Base-by-base conservation (phyloP, 2,329 filamentous ascomycete species). In the Neonectria ditissima region DNA sequence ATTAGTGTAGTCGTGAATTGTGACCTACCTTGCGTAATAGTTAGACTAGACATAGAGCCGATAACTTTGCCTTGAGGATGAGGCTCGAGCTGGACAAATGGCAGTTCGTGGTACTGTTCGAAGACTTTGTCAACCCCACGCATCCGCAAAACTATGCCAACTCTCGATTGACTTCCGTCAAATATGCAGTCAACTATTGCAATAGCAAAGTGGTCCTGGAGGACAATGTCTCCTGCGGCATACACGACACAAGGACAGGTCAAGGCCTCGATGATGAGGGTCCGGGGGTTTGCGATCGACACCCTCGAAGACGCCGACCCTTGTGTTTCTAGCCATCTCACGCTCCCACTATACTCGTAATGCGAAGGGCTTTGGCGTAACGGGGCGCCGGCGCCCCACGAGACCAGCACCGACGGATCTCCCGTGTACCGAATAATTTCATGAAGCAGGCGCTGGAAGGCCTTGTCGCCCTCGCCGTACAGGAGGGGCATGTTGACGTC, bases 401-500 rank as follows among this genome's bases (percentile, higher is more conserved):
- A 63, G n/a, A 56, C 56, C 16, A 63, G 39, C 43, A 63, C 20
- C 14, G 61, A 63, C 30, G 61, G 61, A 24, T 63, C 61, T 20
- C 56, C 61, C 2, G 61, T 63, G 13, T 52, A 44, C 24, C 56
- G 50, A 30, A 70, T 52, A 6, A 74, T 73, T 44, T 74, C 67
- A n/a, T 73, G 70, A 11, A 73, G 69, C 0, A 74, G 63, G 2
- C 73, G 55, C 18, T 67, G 55, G 9, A 74, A 74, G 0, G 72
- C 72, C 18, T 47, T 63, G 4, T 64, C 43, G 0, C 75, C 73
- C 47, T 76, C 75, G 0, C 75, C 75, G 14, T 77, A 77, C 0
- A 76, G 41, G 1, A 75, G 57, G 1, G 74, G 67, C 74, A 77
- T 75, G 30, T 74, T 73, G 50, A 76, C 66, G 39, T 67, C 69